A percentile compares a stretch with the other conserved stretches of the same genome.
phyloP scores from a whole-genome alignment of 2,329 filamentous ascomycete species.

The Plectosphaerella sp. region DNA sequence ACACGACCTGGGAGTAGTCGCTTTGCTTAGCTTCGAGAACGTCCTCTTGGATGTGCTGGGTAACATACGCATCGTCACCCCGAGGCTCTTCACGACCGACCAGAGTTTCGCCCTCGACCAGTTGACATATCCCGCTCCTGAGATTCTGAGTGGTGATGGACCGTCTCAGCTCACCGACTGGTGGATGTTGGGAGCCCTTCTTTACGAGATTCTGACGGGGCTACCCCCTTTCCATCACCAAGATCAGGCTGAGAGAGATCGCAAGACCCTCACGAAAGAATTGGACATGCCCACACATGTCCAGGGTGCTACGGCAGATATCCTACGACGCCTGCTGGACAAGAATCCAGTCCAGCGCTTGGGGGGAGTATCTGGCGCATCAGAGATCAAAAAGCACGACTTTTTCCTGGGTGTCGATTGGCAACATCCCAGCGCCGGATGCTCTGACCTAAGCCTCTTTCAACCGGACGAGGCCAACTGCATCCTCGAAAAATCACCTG shows the following conservation, averaged over 20 bases:
- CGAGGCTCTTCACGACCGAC: slow-evolving; percentile 2
- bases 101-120: neutral
- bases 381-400: slow-evolving; percentile 1
- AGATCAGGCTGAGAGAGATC: neutral
- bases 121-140: neutral
- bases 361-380: neutral
- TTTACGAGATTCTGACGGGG: neutral
- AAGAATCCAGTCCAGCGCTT: neutral
- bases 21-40: neutral
- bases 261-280: neutral
- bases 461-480: neutral
- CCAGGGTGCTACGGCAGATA: neutral
- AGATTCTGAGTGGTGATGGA: slow-evolving; percentile 1
- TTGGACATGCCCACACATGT: neutral
- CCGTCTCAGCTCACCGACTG: slow-evolving; percentile 2
- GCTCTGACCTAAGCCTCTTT: neutral
- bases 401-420: slow-evolving; percentile 1
- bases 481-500: neutral
- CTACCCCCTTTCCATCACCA: slow-evolving; percentile 1
- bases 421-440: neutral
- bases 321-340: slow-evolving; percentile 1
- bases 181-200: neutral
- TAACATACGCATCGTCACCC: slow-evolving; percentile 1
- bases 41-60: slow-evolving; percentile 1
- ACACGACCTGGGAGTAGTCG: neutral